Conservation (phyloP, 805 yeast species). For the Metschnikowia anglica region DNA sequence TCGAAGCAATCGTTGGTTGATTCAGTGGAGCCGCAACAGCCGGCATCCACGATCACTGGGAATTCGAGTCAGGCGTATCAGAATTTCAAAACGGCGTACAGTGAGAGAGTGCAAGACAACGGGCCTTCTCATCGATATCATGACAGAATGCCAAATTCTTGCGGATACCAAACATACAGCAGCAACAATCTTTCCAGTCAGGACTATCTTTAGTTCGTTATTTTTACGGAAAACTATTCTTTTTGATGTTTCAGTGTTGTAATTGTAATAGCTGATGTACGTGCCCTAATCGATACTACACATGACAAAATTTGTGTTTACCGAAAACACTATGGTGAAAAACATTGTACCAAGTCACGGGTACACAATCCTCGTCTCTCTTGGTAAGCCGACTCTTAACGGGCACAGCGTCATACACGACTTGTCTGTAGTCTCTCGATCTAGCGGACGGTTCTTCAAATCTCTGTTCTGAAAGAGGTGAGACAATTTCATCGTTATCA, state of each 20-base stretch:
- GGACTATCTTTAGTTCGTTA: slow-evolving; percentile 10
- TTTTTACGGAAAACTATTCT: not conserved
- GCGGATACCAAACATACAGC: not conserved
- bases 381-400: not conserved
- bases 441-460: slow-evolving; percentile 1
- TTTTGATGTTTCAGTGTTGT: not conserved
- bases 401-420: slow-evolving; percentile 1
- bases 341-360: slow-evolving; percentile 52
- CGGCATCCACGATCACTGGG: slow-evolving; percentile 43
- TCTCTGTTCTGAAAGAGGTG: not conserved
- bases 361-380: slow-evolving; percentile 39
- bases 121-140: slow-evolving; percentile 15
- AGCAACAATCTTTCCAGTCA: slow-evolving; percentile 6
- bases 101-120: slow-evolving; percentile 9
- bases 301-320: slow-evolving; percentile 38
- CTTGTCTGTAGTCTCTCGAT: slow-evolving; percentile 4
- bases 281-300: not conserved
- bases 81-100: slow-evolving; percentile 23
- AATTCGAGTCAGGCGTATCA: slow-evolving; percentile 33
- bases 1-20: slow-evolving; percentile 17
- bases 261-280: not conserved
- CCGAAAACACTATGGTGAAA: slow-evolving; percentile 53
- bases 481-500: slow-evolving; percentile 8
- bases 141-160: slow-evolving; percentile 5
- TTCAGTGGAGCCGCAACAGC: slow-evolving; percentile 41